Evolutionary conservation across 116 monocot genomes (phyloP), one percentile per base, ranked within the genome.

Genomic region (Cymodocea nodosa): DNA sequence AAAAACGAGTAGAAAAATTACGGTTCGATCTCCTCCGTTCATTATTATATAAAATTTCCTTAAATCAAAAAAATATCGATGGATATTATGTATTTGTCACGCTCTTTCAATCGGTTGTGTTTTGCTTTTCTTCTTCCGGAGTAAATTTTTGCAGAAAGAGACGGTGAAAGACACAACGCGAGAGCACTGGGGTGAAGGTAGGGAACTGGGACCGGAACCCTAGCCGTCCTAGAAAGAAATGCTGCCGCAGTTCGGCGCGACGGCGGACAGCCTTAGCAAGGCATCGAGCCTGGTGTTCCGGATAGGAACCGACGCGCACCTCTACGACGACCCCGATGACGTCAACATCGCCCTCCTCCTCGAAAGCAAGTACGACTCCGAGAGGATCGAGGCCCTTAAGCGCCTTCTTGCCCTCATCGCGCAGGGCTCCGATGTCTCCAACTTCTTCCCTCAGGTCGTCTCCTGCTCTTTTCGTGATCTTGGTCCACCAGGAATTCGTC

Each of bases 231-330:
- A 22, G 20, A 40, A 13, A 20, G 63, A 19, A 30, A 94, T 90
- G 90, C 83, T 87, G 53, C 75, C 84, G 44, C 94, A 94, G 60
- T 78, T 87, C 50, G 81, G 81, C 13, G 71, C 78, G 65, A 78
- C 94, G 64, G 89, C 82, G 73, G 90, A 82, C 65, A 76, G 79
- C 70, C 57, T 95, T 25, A 79, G 79, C 70, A 80, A 81, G 75
- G 88, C 97, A 8, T 91, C 97, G 56, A 85, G 82, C 51, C 78
- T 98, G 56, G 86, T 98, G 51, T 66, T 84, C 57, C 72, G 89
- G 60, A 86, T 98, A 77, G 98, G 98, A 73, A 98, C 92, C 58
- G 98, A 98, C 51, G 98, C 98, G 22, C 92, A 92, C 80, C 82
- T 98, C 50, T 98, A 98, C 77, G 98, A 92, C 64, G 92, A 98